Evolutionary conservation across 345 rosid genomes (phyloP).

Genomic region (Camelina laxa): DNA sequence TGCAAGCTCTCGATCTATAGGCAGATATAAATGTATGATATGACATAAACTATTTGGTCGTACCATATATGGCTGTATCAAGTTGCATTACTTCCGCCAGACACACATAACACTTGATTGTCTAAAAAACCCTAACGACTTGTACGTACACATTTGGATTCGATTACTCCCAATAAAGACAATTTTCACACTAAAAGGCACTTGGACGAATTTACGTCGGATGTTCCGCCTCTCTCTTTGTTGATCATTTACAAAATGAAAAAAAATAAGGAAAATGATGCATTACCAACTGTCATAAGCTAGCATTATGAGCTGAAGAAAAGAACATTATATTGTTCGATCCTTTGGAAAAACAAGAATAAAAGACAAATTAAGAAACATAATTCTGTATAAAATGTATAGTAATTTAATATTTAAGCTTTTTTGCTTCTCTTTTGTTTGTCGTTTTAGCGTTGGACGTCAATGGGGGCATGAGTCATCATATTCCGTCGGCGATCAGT

Average conservation of each 20-base stretch:
- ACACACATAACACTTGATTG: no score
- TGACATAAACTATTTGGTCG: no score
- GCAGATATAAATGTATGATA: no score
- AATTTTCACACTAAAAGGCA: no score
- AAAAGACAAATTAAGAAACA: conserved; percentile 10
- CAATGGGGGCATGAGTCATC: conserved; percentile 50
- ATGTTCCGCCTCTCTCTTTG: neutral
- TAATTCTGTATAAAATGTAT: neutral
- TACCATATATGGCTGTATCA: no score
- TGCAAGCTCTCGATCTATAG: no score
- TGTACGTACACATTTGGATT: no score
- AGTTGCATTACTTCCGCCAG: no score
- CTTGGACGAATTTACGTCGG: neutral
- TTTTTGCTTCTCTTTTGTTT: neutral
- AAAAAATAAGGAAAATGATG: neutral
- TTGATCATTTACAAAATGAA: neutral
- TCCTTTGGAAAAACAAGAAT: conserved; percentile 7
- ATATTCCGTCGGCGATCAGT: conserved; percentile 68
- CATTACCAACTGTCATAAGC: conserved; percentile 13
- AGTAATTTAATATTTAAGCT: neutral
- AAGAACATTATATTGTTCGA: conserved; percentile 16
- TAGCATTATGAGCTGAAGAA: conserved; percentile 16
- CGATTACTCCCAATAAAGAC: no score
- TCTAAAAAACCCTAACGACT: no score
- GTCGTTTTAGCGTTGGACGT: conserved; percentile 32